Percentiles rank a stretch among this genome's conserved stretches.
phyloP scores from a whole-genome alignment of 2,329 filamentous ascomycete genomes.

The Metarhizium album region DNA sequence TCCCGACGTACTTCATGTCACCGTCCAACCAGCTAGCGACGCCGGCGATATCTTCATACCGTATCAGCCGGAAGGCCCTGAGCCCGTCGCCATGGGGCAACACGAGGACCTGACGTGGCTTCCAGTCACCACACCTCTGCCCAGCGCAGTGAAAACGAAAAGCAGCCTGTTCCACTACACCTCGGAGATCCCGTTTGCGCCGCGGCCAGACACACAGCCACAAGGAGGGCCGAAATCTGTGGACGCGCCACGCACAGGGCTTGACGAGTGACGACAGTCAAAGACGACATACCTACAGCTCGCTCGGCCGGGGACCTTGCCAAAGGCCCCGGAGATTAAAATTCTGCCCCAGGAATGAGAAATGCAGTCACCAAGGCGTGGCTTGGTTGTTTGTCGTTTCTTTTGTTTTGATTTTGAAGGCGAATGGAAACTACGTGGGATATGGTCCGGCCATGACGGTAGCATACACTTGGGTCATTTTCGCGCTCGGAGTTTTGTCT shows the following conservation, averaged over 20 bases:
- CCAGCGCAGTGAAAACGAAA: conserved; percentile 23
- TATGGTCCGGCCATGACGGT: neutral
- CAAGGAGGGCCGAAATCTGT: neutral
- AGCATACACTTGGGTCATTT: neutral
- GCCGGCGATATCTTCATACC: conserved; percentile 35
- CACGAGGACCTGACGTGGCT: conserved; percentile 39
- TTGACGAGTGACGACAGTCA: neutral
- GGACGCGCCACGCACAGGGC: neutral
- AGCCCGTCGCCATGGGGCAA: conserved; percentile 25
- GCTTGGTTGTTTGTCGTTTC: neutral
- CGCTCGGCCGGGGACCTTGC: neutral
- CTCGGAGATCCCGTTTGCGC: conserved; percentile 38
- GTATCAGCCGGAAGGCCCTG: conserved; percentile 45
- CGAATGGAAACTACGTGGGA: neutral
- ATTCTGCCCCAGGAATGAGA: neutral
- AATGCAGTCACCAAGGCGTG: no score
- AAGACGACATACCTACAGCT: neutral
- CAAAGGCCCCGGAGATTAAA: neutral
- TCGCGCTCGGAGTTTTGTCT: neutral
- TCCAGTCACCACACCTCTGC: conserved; percentile 21
- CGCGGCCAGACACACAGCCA: conserved; percentile 10
- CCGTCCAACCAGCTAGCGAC: conserved; percentile 16
- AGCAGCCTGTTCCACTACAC: conserved; percentile 26
- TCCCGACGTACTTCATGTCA: conserved; percentile 17
- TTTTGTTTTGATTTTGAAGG: neutral